Evolutionary conservation across 208 protist genomes (phyloP).

Genomic region (Endotrypanum monterogeii): DNA sequence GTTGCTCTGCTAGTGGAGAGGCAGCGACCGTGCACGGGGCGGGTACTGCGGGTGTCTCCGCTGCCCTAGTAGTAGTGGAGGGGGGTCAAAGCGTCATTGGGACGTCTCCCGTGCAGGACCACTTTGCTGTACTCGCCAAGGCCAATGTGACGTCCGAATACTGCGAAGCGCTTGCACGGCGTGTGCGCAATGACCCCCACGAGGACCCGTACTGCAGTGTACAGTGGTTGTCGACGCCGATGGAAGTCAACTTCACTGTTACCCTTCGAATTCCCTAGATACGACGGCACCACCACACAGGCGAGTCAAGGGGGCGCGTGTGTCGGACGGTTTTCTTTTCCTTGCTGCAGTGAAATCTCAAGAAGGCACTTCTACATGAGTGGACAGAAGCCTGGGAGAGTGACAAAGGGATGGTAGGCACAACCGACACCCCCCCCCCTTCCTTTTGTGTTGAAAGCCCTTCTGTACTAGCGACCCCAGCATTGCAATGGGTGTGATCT

Average conservation of each 20-base stretch:
- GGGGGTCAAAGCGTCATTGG: background rate
- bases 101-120: constrained; percentile 13
- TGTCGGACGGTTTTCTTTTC: background rate
- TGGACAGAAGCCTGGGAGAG: too few relatives aligned
- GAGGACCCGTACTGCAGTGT: constrained; percentile 52
- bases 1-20: background rate
- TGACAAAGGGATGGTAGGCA: background rate
- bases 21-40: background rate
- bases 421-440: constrained; percentile 2
- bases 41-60: background rate
- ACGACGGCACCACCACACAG: too few relatives aligned
- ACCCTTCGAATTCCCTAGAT: constrained; percentile 25
- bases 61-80: background rate
- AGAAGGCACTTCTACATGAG: too few relatives aligned
- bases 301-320: background rate
- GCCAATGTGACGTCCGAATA: constrained; percentile 51
- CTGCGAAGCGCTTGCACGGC: constrained; percentile 43
- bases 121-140: constrained; percentile 44
- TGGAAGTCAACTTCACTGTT: constrained; percentile 18
- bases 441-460: background rate
- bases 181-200: constrained; percentile 35
- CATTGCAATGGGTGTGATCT: background rate
- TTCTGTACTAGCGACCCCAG: too few relatives aligned
- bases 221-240: constrained; percentile 26
- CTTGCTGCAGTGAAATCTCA: too few relatives aligned